A percentile compares a stretch with the other conserved stretches of the same genome.
These are phyloP conservation scores for Calonectria naviculata DNA, from an alignment of 2,329 filamentous ascomycete genomes.

Conservation along the genomic window DNA sequence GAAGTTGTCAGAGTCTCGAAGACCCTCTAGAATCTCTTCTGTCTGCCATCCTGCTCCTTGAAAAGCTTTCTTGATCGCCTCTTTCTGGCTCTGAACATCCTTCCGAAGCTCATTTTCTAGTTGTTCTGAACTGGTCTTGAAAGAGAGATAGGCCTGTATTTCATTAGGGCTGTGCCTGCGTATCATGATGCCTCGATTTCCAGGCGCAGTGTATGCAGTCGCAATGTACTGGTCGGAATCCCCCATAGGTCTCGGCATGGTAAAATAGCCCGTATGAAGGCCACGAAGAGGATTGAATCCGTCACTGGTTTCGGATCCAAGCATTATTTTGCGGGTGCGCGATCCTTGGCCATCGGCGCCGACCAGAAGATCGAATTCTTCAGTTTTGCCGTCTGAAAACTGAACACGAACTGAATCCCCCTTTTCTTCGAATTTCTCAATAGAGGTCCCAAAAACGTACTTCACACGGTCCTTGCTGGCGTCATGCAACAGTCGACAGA, in stretches of 20 bases:
- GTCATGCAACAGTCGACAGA: conserved; percentile 57
- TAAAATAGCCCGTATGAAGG: conserved; percentile 47
- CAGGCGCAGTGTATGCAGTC: conserved; percentile 50
- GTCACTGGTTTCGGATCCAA: conserved; percentile 41
- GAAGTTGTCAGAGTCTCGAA: conserved; percentile 56
- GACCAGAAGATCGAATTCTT: conserved; percentile 62
- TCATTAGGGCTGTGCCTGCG: conserved; percentile 50
- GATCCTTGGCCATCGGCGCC: conserved; percentile 67
- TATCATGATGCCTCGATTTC: conserved; percentile 50
- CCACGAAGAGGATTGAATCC: conserved; percentile 37
- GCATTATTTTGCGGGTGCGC: conserved; percentile 55
- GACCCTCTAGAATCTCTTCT: conserved; percentile 52
- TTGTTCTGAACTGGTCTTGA: conserved; percentile 36
- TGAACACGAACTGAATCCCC: conserved; percentile 47
- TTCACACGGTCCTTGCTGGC: conserved; percentile 41
- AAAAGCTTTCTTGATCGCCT: conserved; percentile 51
- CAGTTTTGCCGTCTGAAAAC: conserved; percentile 55
- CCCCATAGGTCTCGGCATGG: conserved; percentile 40
- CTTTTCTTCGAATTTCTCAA: conserved; percentile 46
- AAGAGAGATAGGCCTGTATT: conserved; percentile 52
- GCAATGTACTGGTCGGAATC: conserved; percentile 49
- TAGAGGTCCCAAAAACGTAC: conserved; percentile 44
- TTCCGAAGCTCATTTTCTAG: conserved; percentile 43
- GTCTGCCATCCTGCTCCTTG: conserved; percentile 55
- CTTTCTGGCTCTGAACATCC: conserved; percentile 52